These are phyloP conservation scores for Sphagnum tenellum DNA, from an alignment of 225 moss, liverwort and hornwort species.

Conservation along the genomic window DNA sequence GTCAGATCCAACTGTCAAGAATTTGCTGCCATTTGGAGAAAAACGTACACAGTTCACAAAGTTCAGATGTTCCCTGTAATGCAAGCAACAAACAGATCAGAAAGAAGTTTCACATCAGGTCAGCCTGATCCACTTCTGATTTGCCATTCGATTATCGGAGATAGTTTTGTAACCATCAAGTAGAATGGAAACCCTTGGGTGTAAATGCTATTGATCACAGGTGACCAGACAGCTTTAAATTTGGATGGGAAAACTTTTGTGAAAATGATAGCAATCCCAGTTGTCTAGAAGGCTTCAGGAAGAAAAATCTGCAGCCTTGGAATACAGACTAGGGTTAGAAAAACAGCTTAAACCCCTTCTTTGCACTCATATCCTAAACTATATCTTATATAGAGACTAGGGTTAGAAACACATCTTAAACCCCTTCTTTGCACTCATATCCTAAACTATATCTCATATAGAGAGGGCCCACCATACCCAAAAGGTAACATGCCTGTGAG, in stretches of 20 bases:
- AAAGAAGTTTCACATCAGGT: neutral
- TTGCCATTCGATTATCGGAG: too few species aligned
- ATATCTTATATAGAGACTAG: constrained; percentile 5
- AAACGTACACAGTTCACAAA: constrained; percentile 95
- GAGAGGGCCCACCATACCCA: constrained; percentile 23
- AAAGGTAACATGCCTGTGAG: constrained; percentile 63
- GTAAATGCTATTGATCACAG: too few species aligned
- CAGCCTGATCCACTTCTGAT: too few species aligned
- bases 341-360: neutral
- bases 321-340: constrained; percentile 1
- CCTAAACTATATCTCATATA: constrained; percentile 4
- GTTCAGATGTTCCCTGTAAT: constrained; percentile 75
- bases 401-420: neutral
- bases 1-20: constrained; percentile 80
- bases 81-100: neutral
- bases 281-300: too few species aligned
- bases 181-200: too few species aligned
- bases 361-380: neutral
- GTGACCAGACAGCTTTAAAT: too few species aligned
- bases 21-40: constrained; percentile 86
- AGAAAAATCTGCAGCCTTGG: too few species aligned
- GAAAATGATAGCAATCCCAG: too few species aligned
- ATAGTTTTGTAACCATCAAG: too few species aligned
- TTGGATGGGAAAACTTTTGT: too few species aligned
- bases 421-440: too few species aligned